These are phyloP conservation scores for Tetragonia tetragonoides DNA, from an alignment of 148 eudicot genomes.

Conservation along the genomic window DNA sequence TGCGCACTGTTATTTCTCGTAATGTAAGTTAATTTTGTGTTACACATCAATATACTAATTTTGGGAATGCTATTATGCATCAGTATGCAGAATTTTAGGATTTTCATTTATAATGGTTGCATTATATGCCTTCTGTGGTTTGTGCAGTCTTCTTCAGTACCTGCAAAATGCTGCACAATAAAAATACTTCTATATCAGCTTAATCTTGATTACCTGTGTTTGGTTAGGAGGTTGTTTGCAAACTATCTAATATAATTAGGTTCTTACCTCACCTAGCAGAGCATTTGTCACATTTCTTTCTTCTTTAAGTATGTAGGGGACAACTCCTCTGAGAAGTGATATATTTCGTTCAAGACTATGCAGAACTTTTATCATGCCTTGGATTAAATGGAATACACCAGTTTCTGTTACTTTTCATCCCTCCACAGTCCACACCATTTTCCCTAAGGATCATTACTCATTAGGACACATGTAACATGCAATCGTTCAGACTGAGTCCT, in stretches of 20 bases:
- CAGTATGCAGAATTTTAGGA: not conserved
- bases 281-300: not conserved
- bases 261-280: not conserved
- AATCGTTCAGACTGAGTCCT: no score
- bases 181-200: not conserved
- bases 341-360: no score
- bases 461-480: no score
- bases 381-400: no score
- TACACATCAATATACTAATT: not conserved
- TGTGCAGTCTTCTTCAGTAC: not conserved
- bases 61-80: not conserved
- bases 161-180: not conserved
- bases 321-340: no score
- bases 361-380: no score
- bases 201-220: not conserved
- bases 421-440: no score
- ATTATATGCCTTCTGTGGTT: not conserved
- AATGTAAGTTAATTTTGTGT: conserved; percentile 55
- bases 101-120: not conserved
- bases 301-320: not conserved
- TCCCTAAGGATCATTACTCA: no score
- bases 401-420: no score
- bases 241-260: not conserved
- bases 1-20: conserved; percentile 78
- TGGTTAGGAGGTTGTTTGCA: not conserved